Base-by-base conservation (phyloP, 129 eudicot species). In the Tagetes patula region DNA sequence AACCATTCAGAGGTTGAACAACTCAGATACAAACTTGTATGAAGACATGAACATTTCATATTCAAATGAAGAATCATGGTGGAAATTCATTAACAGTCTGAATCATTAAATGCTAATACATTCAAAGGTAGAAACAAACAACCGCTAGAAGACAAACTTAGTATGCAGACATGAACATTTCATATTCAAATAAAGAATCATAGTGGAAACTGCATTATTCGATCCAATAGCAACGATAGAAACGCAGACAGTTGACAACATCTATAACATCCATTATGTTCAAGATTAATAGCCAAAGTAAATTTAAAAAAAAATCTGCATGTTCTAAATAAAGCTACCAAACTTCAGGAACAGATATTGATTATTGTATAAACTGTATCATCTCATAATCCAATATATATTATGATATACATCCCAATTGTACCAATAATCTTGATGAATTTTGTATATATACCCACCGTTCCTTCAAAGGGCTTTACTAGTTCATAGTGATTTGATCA, bases 401-500 rank as follows among this genome's bases (percentile, higher is more conserved):
- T 43, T 40, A 39, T 20, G 38, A 50, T 78, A 53, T 78, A 78
- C 67, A 78, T 72, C 65, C 45, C 30, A 27, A 27, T 70, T 62
- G 6, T 53, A 46, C 67, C 60, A 73, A 73, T 60, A 73, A 46
- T 61, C 62, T 47, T 56, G 4, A 33, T 58, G 63, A 42, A 27
- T 50, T 65, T 9, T 52, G 54, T 64, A 39, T 75, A 31, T 75
- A 75, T 50, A 65, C 78, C 70, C 71, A 9, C 59, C 12, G 31
- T 38, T 52, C 63, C 13, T 14, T 70, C 37, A 46, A 59, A 60
- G 20, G 3, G 50, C 38, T 30, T 67, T 40, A 12, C 47, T 4
- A 53, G 31, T 61, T 55, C 82, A 77, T 45, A 89, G 66, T 62
- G 96, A 67, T 75, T 93, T 93, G 11, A 93, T 89, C 2, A 73